These are phyloP conservation scores for Parmelia sp. DNA, from an alignment of 495 filamentous ascomycete genomes.

Conservation along the genomic window DNA sequence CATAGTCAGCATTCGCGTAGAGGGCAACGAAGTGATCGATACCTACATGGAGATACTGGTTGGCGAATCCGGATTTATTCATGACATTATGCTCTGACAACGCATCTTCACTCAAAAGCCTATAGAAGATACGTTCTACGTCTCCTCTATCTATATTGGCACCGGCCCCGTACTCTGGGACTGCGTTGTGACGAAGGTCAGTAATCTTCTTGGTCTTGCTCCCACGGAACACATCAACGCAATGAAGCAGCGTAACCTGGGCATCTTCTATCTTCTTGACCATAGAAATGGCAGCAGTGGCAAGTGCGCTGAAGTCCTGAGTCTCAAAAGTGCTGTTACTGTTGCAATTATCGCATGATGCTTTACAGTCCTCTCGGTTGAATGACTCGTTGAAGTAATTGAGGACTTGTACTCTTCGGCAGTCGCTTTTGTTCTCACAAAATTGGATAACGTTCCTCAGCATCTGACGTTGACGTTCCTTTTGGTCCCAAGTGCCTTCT, in stretches of 20 bases:
- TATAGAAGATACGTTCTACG: slow-evolving; percentile 58
- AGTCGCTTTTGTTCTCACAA: slow-evolving; percentile 82
- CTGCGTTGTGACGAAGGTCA: slow-evolving; percentile 39
- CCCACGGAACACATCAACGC: slow-evolving; percentile 56
- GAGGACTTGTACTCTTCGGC: slow-evolving; percentile 79
- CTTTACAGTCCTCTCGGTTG: slow-evolving; percentile 58
- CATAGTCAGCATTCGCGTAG: slow-evolving; percentile 20
- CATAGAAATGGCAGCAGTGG: slow-evolving; percentile 57
- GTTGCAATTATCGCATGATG: slow-evolving; percentile 80
- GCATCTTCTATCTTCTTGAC: slow-evolving; percentile 51
- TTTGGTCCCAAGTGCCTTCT: slow-evolving; percentile 69
- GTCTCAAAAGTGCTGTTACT: slow-evolving; percentile 59
- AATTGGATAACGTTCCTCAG: slow-evolving; percentile 74
- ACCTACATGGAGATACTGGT: slow-evolving; percentile 53
- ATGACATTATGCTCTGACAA: slow-evolving; percentile 52
- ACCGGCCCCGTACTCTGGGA: slow-evolving; percentile 51
- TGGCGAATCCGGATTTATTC: slow-evolving; percentile 55
- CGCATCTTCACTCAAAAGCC: slow-evolving; percentile 56
- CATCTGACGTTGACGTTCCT: slow-evolving; percentile 76
- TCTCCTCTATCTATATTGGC: slow-evolving; percentile 51
- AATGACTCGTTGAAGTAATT: slow-evolving; percentile 89
- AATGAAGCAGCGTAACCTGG: slow-evolving; percentile 50
- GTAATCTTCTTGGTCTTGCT: slow-evolving; percentile 44
- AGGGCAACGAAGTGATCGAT: background rate
- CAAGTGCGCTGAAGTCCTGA: slow-evolving; percentile 70